A percentile compares a stretch with the other conserved stretches of the same genome.
These are phyloP conservation scores for Combretum micranthum DNA, from an alignment of 345 rosid genomes.

Conservation along the genomic window DNA sequence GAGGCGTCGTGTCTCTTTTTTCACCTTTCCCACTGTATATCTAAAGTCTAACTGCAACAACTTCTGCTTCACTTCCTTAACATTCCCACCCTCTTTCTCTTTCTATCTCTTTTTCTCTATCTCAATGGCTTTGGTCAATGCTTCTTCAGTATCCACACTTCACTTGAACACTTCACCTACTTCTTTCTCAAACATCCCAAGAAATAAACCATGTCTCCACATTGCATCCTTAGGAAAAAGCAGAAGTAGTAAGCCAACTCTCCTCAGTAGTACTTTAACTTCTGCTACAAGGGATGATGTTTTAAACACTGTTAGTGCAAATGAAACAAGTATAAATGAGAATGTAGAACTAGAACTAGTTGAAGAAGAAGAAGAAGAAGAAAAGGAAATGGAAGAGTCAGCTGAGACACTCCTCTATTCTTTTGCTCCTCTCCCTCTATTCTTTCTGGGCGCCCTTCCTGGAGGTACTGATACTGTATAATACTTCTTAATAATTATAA, in stretches of 20 bases:
- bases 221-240: no score
- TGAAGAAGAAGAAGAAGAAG: constrained; percentile 6
- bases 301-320: no score
- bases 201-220: no score
- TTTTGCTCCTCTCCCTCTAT: constrained; percentile 58
- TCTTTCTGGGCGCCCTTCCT: constrained; percentile 68
- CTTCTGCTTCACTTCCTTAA: constrained; percentile 3
- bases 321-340: background rate
- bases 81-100: background rate
- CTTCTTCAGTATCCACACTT: constrained; percentile 14
- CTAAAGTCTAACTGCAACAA: constrained; percentile 1
- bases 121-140: constrained; percentile 36
- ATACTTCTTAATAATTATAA: background rate
- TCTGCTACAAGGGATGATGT: no score
- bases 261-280: no score
- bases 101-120: background rate
- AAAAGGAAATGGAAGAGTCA: constrained; percentile 15
- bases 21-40: constrained; percentile 36
- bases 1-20: constrained; percentile 60
- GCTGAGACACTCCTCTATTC: constrained; percentile 56
- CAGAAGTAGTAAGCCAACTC: no score
- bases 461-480: constrained; percentile 45
- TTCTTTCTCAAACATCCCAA: background rate
- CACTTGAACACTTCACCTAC: constrained; percentile 10
- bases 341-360: constrained; percentile 12